Base-by-base conservation (phyloP, 495 filamentous ascomycete species). In the Glutinoglossum americanum region DNA sequence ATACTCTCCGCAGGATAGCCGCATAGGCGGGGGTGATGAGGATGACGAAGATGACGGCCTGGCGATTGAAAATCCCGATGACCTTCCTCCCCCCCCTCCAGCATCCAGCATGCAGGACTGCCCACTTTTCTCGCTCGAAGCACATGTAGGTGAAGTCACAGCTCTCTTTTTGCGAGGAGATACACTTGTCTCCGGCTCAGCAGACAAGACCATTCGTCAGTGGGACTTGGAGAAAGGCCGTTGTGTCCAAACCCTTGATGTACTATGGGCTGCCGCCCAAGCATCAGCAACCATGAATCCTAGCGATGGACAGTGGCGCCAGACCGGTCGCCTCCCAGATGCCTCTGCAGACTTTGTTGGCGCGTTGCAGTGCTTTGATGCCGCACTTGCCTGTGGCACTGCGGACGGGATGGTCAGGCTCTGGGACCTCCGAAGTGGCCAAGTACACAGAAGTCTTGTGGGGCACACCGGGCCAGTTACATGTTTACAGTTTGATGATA, bases 221-320 rank as follows among this genome's bases (percentile, higher is more conserved):
- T 99, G 92, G 92, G 92, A 99, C 76, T 72, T 99, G 33, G 83
- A 85, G 60, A 94, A 87, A 65, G 92, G 92, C 8, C 83, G 93
- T 54, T 97, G 92, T 68, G 87, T 97, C 32, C 92, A 99, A 70
- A 99, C 92, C 0, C 73, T 99, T 28, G 92, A 99, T 69, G 89
- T 99, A n/a, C 81, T 99, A 62, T 99, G 92, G 92, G 92, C 92
- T 4, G 87, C 92, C 1, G 89, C 92, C 1, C 93, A 97, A 67
- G 88, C 87, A 27, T 85, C 83, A 9, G 79, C 86, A 32, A 76
- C 75, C 9, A 73, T 81, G 54, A 70, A 72, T 10, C 70, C 74
- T 0, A 70, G 69, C 58, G 76, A 77, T 61, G 73, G 74, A 67
- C 75, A 60, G 60, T 72, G 80, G 59, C 72, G 70, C 45, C 67